phyloP scores from a whole-genome alignment of 2,329 filamentous ascomycete genomes.

The Alternaria burnsii region DNA sequence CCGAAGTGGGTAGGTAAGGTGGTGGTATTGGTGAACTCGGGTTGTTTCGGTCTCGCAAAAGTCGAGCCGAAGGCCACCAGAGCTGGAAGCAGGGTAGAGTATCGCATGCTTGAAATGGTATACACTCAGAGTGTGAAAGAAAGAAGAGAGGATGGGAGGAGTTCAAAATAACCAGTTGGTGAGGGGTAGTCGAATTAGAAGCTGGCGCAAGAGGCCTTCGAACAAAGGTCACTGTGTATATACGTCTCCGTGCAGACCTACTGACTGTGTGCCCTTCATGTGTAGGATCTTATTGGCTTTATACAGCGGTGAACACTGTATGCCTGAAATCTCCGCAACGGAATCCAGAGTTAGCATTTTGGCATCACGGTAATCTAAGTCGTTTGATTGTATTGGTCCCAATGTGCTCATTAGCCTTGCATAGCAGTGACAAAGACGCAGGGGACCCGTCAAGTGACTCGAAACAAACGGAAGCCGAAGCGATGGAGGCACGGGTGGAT shows the following conservation, averaged over 20 bases:
- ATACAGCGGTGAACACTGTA: background rate
- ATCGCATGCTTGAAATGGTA: slow-evolving; percentile 14
- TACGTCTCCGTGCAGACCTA: background rate
- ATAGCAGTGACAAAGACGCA: background rate
- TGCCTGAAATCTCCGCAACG: background rate
- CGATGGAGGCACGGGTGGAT: background rate
- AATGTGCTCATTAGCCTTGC: slow-evolving; percentile 1
- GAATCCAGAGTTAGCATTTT: background rate
- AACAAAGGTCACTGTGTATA: background rate
- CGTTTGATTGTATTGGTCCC: background rate
- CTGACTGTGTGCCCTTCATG: background rate
- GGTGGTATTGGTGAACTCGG: slow-evolving; percentile 34
- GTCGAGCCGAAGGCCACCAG: slow-evolving; percentile 13
- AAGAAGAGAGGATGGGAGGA: background rate
- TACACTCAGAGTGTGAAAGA: background rate
- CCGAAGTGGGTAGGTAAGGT: slow-evolving; percentile 34
- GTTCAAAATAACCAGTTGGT: background rate
- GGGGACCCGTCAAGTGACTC: background rate
- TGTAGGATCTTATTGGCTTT: background rate
- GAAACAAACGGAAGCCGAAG: background rate
- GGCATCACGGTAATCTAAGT: slow-evolving; percentile 1
- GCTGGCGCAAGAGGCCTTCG: background rate
- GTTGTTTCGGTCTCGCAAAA: slow-evolving; percentile 19
- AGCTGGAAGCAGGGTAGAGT: slow-evolving; percentile 18
- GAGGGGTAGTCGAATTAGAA: background rate